A percentile compares a stretch with the other conserved stretches of the same genome.
These are phyloP conservation scores for Blastobotrys persicus DNA, from an alignment of 1,139 yeast species.

Conservation along the genomic window DNA sequence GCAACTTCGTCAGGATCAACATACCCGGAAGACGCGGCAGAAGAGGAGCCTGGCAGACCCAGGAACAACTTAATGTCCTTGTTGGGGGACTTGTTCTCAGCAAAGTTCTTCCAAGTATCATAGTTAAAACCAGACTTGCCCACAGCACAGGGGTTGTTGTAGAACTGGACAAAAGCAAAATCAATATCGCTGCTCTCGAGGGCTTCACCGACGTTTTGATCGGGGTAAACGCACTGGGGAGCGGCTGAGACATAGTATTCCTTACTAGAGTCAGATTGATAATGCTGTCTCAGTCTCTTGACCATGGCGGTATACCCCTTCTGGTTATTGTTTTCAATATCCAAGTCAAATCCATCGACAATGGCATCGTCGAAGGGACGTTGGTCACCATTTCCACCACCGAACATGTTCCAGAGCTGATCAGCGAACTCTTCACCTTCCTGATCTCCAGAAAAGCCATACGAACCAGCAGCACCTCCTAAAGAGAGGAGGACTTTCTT, in stretches of 20 bases:
- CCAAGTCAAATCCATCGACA: conserved; percentile 72
- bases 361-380: conserved; percentile 79
- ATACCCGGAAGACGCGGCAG: conserved; percentile 73
- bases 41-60: conserved; percentile 69
- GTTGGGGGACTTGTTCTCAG: conserved; percentile 56
- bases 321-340: conserved; percentile 56
- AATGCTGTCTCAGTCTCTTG: conserved; percentile 52
- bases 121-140: conserved; percentile 61
- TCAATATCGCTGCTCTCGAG: conserved; percentile 64
- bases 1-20: conserved; percentile 35
- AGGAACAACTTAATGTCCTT: conserved; percentile 56
- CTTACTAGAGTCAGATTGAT: conserved; percentile 42
- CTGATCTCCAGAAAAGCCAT: conserved; percentile 54
- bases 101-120: conserved; percentile 78
- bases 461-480: conserved; percentile 79
- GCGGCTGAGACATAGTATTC: conserved; percentile 84
- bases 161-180: conserved; percentile 88
- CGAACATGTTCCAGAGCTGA: conserved; percentile 81
- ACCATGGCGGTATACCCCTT: conserved; percentile 56
- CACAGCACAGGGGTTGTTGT: conserved; percentile 75
- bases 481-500: conserved; percentile 70
- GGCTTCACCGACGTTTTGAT: conserved; percentile 72
- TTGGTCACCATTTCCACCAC: conserved; percentile 66
- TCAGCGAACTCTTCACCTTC: conserved; percentile 69
- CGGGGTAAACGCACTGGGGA: conserved; percentile 95